Percentiles rank a stretch among this genome's conserved stretches.
phyloP scores from a whole-genome alignment of 352 stramenopile genomes.

The Phytophthora cactorum region DNA sequence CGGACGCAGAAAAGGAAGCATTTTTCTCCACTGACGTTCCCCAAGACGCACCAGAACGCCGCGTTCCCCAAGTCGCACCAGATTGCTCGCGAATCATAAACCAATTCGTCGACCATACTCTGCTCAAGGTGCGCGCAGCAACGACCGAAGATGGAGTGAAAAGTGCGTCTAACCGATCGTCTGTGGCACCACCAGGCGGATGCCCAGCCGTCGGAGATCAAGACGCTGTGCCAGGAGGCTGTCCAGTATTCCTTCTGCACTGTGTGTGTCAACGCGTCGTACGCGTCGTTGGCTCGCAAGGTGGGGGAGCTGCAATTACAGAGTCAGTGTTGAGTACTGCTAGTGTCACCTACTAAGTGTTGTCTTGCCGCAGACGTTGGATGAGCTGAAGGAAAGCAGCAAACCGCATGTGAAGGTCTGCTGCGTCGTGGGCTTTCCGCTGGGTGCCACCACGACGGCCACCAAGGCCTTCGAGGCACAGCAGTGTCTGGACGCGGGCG shows the following conservation, averaged over 20 bases:
- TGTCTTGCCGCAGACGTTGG: conserved; percentile 39
- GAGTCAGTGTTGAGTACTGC: background rate
- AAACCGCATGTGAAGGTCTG: conserved; percentile 76
- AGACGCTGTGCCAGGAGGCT: conserved; percentile 73
- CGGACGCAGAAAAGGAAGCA: background rate
- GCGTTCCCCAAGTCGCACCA: conserved; percentile 15
- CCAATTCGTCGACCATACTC: conserved; percentile 79
- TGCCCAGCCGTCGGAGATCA: conserved; percentile 67
- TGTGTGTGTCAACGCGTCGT: conserved; percentile 86
- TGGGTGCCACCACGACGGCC: conserved; percentile 61
- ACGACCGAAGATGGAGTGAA: background rate
- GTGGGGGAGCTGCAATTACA: conserved; percentile 15
- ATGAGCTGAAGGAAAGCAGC: conserved; percentile 45
- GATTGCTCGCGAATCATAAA: conserved; percentile 46
- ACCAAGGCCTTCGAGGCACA: conserved; percentile 81
- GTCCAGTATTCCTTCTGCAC: conserved; percentile 72
- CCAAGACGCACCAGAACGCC: background rate
- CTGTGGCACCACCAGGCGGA: conserved; percentile 45
- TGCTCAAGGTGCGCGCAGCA: conserved; percentile 63
- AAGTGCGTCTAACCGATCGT: conserved; percentile 10
- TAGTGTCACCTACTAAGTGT: background rate
- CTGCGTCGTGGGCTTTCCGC: conserved; percentile 83
- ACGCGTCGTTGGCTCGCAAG: conserved; percentile 66
- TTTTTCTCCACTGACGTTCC: conserved; percentile 10
- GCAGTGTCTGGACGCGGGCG: conserved; percentile 67